Evolutionary conservation across 2,329 filamentous ascomycete species (phyloP), one percentile per base, ranked within the genome.

Genomic region (Polychaeton citri): DNA sequence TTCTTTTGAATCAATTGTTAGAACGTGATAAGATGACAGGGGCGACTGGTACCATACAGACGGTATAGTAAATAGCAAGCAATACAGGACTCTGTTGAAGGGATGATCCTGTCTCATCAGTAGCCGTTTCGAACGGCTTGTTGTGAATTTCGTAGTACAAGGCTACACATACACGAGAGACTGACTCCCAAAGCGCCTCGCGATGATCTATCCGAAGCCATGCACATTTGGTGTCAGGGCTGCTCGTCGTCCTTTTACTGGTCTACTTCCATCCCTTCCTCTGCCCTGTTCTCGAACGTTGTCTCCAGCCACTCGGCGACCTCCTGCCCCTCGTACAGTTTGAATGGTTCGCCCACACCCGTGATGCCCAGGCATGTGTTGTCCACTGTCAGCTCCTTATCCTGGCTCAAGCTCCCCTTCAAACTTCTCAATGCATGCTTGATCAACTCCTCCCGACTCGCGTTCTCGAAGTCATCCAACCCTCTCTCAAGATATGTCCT

Each of bases 321-420:
- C 45, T 90, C 83, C 57, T 85, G 77, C 10, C 86, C 87, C 58
- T 98, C 90, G 53, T 82, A 90, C 46, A 94, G 69, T 68, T 82
- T 84, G 66, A 96, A 96, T 44, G 74, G 74, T 69, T 96, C 83
- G 16, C 87, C 82, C 42, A 95, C 70, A 30, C 84, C 87, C 31
- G 94, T 76, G 46, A 96, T 72, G 24, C 83, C 87, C 36, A 98
- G 74, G 49, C 85, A 94, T 37, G 87, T 94, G 66, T 98, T 98
- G 60, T 96, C 90, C 28, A 95, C 76, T 37, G 88, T 96, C 59
- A 98, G 67, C 71, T 96, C 87, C 69, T 92, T 93, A 64, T 98
- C 90, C 72, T 96, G 88, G 39, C 83, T 81, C 59, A 98, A 67
- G 50, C 82, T 93, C 70, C 98, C 90, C 71, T 94, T 94, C 57